phyloP scores from a whole-genome alignment of 2,329 filamentous ascomycete genomes.

The Rhexocercosporidium sp. region DNA sequence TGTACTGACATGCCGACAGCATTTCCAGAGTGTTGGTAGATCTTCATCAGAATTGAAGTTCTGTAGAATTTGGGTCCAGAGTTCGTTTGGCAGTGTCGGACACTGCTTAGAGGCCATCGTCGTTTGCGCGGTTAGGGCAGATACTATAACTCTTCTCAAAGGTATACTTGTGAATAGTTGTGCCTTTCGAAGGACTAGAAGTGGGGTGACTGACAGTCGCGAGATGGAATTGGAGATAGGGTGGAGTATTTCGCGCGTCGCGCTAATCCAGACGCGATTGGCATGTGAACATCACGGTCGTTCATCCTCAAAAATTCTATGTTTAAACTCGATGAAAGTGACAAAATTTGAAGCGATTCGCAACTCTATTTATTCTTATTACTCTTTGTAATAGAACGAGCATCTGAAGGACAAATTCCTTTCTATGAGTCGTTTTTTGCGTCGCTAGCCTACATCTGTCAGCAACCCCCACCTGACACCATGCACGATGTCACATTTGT shows the following conservation, averaged over 20 bases:
- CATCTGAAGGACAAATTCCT: no score
- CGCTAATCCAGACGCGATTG: background rate
- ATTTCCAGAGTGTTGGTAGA: conserved; percentile 26
- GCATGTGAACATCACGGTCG: background rate
- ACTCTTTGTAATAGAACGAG: no score
- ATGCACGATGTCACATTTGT: background rate
- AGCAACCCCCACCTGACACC: background rate
- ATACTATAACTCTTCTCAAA: background rate
- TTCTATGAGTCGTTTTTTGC: no score
- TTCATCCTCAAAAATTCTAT: no score
- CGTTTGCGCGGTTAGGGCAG: background rate
- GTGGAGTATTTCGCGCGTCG: background rate
- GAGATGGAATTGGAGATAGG: no score
- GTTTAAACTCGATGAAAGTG: no score
- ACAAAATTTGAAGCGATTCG: no score
- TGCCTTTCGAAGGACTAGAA: no score
- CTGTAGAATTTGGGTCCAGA: conserved; percentile 27
- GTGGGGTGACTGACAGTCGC: no score
- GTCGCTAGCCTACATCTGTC: background rate
- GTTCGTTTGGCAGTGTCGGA: conserved; percentile 26
- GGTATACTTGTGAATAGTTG: no score
- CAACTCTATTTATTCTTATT: no score
- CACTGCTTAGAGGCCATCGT: background rate
- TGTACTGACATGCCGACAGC: conserved; percentile 26
- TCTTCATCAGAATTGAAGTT: conserved; percentile 21